Evolutionary conservation across 805 yeast species (phyloP).

Genomic region (Candida arabinofermentans): DNA sequence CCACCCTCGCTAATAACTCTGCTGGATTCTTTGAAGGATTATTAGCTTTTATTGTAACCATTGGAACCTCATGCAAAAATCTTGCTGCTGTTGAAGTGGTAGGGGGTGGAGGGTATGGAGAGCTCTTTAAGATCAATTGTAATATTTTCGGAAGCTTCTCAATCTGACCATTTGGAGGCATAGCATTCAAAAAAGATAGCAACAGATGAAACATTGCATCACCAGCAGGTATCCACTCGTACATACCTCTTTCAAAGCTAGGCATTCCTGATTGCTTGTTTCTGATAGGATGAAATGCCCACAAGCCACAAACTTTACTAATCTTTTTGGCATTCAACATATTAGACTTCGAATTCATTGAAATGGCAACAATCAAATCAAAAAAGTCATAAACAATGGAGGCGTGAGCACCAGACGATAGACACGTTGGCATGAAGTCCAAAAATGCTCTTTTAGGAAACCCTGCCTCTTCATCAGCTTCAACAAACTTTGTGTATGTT

Average conservation of each 20-base stretch:
- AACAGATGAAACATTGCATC: constrained; percentile 83
- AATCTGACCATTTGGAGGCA: constrained; percentile 57
- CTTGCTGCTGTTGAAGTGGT: constrained; percentile 25
- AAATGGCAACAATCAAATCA: constrained; percentile 71
- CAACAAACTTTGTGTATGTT: constrained; percentile 65
- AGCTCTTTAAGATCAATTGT: constrained; percentile 59
- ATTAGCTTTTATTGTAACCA: constrained; percentile 35
- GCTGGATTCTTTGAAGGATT: constrained; percentile 43
- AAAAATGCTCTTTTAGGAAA: constrained; percentile 73
- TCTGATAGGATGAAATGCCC: constrained; percentile 63
- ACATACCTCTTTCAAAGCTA: constrained; percentile 63
- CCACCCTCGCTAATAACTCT: constrained; percentile 57
- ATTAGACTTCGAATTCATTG: constrained; percentile 75
- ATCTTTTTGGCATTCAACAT: constrained; percentile 77
- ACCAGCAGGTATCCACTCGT: constrained; percentile 75
- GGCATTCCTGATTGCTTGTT: constrained; percentile 35
- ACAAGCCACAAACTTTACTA: constrained; percentile 75
- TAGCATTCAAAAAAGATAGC: constrained; percentile 71
- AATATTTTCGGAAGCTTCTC: constrained; percentile 62
- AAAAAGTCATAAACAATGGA: constrained; percentile 85
- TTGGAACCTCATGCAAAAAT: constrained; percentile 32
- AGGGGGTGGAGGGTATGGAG: constrained; percentile 71
- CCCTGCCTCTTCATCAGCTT: constrained; percentile 58
- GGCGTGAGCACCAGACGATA: constrained; percentile 82
- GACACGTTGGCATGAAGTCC: constrained; percentile 79